Base-by-base conservation (phyloP, 345 rosid genomes). In the Acer saccharum region DNA sequence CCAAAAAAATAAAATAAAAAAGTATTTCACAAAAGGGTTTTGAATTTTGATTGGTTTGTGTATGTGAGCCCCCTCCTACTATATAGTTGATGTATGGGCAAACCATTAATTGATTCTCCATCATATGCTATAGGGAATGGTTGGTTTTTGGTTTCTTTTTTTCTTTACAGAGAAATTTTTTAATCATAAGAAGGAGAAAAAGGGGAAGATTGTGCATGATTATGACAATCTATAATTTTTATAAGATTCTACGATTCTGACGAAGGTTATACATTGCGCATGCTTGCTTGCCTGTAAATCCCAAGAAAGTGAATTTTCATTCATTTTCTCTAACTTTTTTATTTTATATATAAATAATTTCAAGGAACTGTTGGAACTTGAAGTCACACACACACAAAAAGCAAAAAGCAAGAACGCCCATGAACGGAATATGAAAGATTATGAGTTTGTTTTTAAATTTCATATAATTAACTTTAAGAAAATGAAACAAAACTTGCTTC, bases 301-400 rank as follows among this genome's bases (percentile, higher is more conserved):
- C 85, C 88, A 84, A 90, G 88, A 89, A 89, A 89, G 91, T 79
- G 82, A 79, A 18, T 65, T 27, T 82, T 75, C 43, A 8, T 7
- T 60, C 11, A 23, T 21, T 17, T 58, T 68, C 64, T 44, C 5
- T 35, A 50, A 18, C 65, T 44, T 54, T 17, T 2, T 12, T 12
- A 4, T 35, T 4, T n/a, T 4, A 27, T 63, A 57, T 12, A 20
- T 52, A 70, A 44, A 25, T 18, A 25, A 35, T 35, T 35, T 52
- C 20, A 63, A 7, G 18, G 65, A 76, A 43, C 78, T 72, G 25
- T 83, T 80, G 89, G 89, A 84, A 82, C 82, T 80, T 86, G 87
- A 80, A 86, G 67, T 74, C 84, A 68, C 77, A 44, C 35, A 29
- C 39, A 35, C 39, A 35, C 32, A 35, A 35, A 72, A 66, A 27